Percentiles rank a stretch among this genome's conserved stretches.
Evolutionary conservation across 2,329 filamentous ascomycete species (phyloP).

Genomic region (Trichoderma aggressivum): DNA sequence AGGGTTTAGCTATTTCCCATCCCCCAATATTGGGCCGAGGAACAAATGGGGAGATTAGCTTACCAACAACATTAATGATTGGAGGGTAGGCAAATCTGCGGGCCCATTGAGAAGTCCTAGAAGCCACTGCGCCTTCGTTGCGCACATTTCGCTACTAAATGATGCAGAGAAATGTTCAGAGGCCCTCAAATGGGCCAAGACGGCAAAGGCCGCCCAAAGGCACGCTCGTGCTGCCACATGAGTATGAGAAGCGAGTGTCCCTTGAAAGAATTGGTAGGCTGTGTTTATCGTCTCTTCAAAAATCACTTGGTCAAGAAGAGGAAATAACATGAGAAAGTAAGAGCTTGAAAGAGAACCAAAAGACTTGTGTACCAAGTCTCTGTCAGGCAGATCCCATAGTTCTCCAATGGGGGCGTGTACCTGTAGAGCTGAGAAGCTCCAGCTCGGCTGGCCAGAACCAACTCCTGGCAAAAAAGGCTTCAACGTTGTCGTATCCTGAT

Average conservation of each 20-base stretch:
- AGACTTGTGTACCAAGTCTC: neutral
- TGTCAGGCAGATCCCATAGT: neutral
- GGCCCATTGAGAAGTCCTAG: neutral
- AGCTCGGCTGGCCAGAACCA: neutral
- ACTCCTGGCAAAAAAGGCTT: neutral
- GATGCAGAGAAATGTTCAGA: neutral
- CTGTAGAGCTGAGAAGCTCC: neutral
- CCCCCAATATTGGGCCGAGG: neutral
- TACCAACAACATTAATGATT: neutral
- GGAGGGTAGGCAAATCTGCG: neutral
- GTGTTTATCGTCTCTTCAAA: neutral
- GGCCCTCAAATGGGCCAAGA: neutral
- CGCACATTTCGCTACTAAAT: neutral
- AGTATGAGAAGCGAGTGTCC: neutral
- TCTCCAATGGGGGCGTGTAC: neutral
- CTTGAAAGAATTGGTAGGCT: neutral
- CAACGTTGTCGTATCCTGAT: neutral
- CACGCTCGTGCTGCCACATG: neutral
- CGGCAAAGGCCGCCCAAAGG: neutral
- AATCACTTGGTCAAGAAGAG: neutral
- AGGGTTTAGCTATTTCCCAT: neutral
- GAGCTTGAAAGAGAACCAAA: neutral
- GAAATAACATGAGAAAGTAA: neutral
- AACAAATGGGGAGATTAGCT: neutral
- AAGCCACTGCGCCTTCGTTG: neutral